Evolutionary conservation across 108 stramenopile species (phyloP).

Genomic region (Nitzschia sp.): DNA sequence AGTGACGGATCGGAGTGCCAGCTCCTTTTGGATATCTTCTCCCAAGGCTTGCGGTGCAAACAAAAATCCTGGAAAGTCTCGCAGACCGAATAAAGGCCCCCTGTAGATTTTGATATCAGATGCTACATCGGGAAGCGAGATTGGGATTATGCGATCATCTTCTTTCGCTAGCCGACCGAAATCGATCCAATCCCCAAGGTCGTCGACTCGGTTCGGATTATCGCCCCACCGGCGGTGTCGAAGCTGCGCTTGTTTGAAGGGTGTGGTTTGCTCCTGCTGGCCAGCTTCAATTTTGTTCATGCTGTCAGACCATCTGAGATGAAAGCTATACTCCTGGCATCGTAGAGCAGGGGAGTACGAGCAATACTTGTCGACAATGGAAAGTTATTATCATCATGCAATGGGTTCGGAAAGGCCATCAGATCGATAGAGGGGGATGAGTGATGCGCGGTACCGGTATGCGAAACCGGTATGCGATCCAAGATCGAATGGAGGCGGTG

Average conservation of each 20-base stretch:
- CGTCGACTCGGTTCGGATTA: conserved; percentile 39
- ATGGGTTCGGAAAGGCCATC: no score
- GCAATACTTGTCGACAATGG: no score
- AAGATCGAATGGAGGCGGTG: no score
- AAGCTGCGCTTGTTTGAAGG: conserved; percentile 38
- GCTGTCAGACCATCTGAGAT: background rate
- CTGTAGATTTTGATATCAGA: background rate
- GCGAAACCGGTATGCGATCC: no score
- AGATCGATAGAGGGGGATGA: no score
- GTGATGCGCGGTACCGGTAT: no score
- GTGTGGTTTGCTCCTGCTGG: conserved; percentile 2
- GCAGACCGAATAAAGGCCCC: conserved; percentile 36
- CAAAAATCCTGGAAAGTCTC: conserved; percentile 47
- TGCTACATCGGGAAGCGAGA: background rate
- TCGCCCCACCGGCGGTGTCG: conserved; percentile 43
- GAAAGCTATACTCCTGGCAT: no score
- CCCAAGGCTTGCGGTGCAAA: conserved; percentile 58
- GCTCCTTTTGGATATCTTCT: conserved; percentile 21
- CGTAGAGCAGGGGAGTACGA: no score
- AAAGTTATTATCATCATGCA: no score
- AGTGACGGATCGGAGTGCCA: conserved; percentile 43
- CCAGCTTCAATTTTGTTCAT: background rate
- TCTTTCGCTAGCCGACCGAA: conserved; percentile 5
- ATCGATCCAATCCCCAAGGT: conserved; percentile 35
- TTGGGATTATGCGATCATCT: conserved; percentile 8